Percentiles rank a stretch among this genome's conserved stretches.
phyloP scores from a whole-genome alignment of 1,139 yeast genomes.

The Tardiomyces depauwii region DNA sequence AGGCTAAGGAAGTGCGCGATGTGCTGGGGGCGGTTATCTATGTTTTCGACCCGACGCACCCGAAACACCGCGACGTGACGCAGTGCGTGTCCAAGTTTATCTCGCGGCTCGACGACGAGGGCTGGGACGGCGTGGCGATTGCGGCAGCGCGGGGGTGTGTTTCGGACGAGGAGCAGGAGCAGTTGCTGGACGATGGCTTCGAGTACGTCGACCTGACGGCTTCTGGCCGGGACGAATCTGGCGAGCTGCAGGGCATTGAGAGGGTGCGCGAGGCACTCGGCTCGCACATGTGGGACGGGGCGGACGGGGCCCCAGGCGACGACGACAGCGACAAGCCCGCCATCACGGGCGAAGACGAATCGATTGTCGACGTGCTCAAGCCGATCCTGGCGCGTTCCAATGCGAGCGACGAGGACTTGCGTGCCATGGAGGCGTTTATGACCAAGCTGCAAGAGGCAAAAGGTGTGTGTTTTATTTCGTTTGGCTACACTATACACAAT shows the following conservation, averaged over 20 bases:
- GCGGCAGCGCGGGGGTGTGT: slow-evolving; percentile 11
- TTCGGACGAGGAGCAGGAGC: slow-evolving; percentile 10
- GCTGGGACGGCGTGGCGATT: slow-evolving; percentile 19
- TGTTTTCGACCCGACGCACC: slow-evolving; percentile 19
- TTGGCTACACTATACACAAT: not conserved
- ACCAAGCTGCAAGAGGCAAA: slow-evolving; percentile 13
- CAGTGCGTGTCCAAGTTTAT: slow-evolving; percentile 10
- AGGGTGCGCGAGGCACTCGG: slow-evolving; percentile 21
- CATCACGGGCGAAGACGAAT: slow-evolving; percentile 5
- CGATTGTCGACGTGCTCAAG: slow-evolving; percentile 6
- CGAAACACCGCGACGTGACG: slow-evolving; percentile 4
- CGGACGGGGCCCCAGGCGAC: slow-evolving; percentile 6
- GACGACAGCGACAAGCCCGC: slow-evolving; percentile 6
- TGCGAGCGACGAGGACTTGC: slow-evolving; percentile 13
- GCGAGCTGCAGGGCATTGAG: slow-evolving; percentile 11
- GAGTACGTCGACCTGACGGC: slow-evolving; percentile 15
- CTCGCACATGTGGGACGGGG: slow-evolving; percentile 7
- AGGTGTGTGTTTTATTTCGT: slow-evolving; percentile 9
- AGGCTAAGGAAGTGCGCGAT: slow-evolving; percentile 31
- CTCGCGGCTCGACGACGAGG: slow-evolving; percentile 15
- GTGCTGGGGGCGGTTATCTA: slow-evolving; percentile 29
- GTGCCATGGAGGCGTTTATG: slow-evolving; percentile 16
- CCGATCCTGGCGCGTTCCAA: slow-evolving; percentile 4
- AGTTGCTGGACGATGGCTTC: slow-evolving; percentile 17
- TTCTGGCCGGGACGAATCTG: slow-evolving; percentile 5